Percentiles rank a stretch among this genome's conserved stretches.
phyloP scores from a whole-genome alignment of 176 grass and related monocot species.

The Elymus sibiricus region DNA sequence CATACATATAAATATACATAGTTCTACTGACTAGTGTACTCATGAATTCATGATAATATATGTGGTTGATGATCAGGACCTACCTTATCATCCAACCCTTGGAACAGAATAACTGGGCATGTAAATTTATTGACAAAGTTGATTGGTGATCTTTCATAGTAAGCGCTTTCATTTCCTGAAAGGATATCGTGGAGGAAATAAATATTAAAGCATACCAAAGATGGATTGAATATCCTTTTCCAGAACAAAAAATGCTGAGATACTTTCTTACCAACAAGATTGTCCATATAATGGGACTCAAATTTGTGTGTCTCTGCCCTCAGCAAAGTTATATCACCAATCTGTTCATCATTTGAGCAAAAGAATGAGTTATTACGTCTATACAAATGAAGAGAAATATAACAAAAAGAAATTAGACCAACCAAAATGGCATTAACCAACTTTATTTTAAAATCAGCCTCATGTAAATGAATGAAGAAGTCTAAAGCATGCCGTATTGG shows the following conservation, averaged over 20 bases:
- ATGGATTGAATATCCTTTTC: not conserved
- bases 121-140: conserved; percentile 89
- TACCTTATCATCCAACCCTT: conserved; percentile 96
- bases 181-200: not conserved
- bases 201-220: not conserved
- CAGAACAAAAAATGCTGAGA: not conserved
- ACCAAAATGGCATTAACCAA: not conserved
- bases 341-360: conserved; percentile 35
- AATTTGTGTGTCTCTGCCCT: conserved; percentile 90
- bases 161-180: conserved; percentile 63
- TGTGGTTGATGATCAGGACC: not conserved
- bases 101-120: conserved; percentile 90
- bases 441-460: not conserved
- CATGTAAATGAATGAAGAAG: not conserved
- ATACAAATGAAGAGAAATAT: not conserved
- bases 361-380: not conserved
- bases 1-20: not conserved
- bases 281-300: conserved; percentile 75
- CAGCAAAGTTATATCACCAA: conserved; percentile 71
- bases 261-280: conserved; percentile 70
- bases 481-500: conserved; percentile 1
- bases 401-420: not conserved
- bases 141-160: conserved; percentile 78
- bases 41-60: not conserved
- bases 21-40: not conserved